Evolutionary conservation across 2,329 filamentous ascomycete species (phyloP).

Genomic region (Cordyceps militaris): DNA sequence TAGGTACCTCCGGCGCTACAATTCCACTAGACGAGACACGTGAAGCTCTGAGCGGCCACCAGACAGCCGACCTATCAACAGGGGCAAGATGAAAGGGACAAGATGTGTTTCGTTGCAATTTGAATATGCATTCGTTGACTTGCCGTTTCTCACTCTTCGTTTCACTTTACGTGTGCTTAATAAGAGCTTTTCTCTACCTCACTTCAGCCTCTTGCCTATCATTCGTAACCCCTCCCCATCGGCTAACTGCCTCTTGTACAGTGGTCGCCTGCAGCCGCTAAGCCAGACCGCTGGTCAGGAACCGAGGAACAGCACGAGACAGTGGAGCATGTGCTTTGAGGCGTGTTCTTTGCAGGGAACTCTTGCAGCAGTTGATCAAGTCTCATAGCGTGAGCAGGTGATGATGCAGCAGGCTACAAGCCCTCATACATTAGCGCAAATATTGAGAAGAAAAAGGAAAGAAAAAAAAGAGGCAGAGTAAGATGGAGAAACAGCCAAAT

Average conservation of each 20-base stretch:
- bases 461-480: not conserved
- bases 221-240: not conserved
- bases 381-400: too few species aligned
- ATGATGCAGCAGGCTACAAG: too few species aligned
- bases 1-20: not conserved
- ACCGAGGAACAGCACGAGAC: conserved; percentile 7
- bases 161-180: too few species aligned
- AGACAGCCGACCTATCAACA: not conserved
- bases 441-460: not conserved
- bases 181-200: too few species aligned
- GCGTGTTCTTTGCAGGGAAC: not conserved
- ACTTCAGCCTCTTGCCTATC: not conserved
- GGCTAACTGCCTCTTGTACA: not conserved
- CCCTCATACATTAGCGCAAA: not conserved
- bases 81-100: not conserved
- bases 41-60: not conserved
- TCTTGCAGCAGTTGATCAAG: too few species aligned
- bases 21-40: not conserved
- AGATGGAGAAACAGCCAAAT: not conserved
- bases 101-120: not conserved
- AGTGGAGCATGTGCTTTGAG: not conserved
- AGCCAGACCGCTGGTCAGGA: not conserved
- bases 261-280: not conserved
- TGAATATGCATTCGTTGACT: too few species aligned
- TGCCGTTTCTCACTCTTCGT: too few species aligned